Percentiles rank a stretch among this genome's conserved stretches.
phyloP scores from a whole-genome alignment of 2,329 filamentous ascomycete genomes.

The Epichloe elymi region DNA sequence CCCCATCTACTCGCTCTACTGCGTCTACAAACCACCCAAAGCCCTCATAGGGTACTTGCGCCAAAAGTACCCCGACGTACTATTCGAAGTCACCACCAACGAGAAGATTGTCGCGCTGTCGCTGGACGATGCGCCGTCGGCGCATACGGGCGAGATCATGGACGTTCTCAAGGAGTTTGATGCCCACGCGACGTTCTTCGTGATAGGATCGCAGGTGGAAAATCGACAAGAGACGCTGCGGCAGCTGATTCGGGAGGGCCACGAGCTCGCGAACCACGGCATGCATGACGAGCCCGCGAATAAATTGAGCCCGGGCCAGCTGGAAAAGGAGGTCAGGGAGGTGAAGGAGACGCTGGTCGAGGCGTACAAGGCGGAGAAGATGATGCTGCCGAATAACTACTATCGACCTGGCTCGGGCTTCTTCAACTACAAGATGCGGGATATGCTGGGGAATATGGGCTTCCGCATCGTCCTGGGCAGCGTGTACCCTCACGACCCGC shows the following conservation, averaged over 20 bases:
- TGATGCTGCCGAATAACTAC: conserved; percentile 42
- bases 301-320: conserved; percentile 41
- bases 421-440: conserved; percentile 60
- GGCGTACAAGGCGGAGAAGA: conserved; percentile 38
- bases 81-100: conserved; percentile 52
- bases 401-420: conserved; percentile 79
- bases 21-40: conserved; percentile 70
- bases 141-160: conserved; percentile 58
- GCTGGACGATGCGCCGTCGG: conserved; percentile 74
- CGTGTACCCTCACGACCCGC: conserved; percentile 86
- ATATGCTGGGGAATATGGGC: conserved; percentile 43
- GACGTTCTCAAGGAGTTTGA: conserved; percentile 50
- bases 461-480: conserved; percentile 68
- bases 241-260: conserved; percentile 44
- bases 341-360: conserved; percentile 49
- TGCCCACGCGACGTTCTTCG: conserved; percentile 73
- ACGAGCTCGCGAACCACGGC: conserved; percentile 76
- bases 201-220: conserved; percentile 66
- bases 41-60: conserved; percentile 58
- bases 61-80: conserved; percentile 60
- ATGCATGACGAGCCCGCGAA: conserved; percentile 74
- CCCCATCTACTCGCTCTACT: conserved; percentile 41
- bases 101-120: conserved; percentile 66
- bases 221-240: conserved; percentile 41
- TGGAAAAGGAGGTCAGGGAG: conserved; percentile 48